Conservation (phyloP, 495 filamentous ascomycete species). For the Neurospora intermedia region DNA sequence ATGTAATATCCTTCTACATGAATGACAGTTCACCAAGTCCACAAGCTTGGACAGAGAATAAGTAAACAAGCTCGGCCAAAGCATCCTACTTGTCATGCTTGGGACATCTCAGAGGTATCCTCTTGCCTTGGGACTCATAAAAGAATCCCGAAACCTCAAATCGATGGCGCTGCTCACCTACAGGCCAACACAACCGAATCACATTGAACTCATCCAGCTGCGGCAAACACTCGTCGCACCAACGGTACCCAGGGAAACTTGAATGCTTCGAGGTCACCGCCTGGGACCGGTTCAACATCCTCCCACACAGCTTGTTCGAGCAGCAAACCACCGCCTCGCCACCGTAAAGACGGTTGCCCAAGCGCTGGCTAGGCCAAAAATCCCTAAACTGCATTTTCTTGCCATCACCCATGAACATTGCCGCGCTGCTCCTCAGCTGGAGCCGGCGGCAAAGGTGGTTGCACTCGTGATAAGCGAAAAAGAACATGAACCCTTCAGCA, state of each 20-base stretch:
- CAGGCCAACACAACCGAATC: too few species aligned
- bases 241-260: slow-evolving; percentile 11
- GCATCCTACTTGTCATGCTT: slow-evolving; percentile 2
- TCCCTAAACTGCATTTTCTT: slow-evolving; percentile 12
- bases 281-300: slow-evolving; percentile 12
- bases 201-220: slow-evolving; percentile 10
- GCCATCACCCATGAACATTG: slow-evolving; percentile 13
- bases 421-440: slow-evolving; percentile 19
- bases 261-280: slow-evolving; percentile 7
- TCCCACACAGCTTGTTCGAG: slow-evolving; percentile 29
- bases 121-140: slow-evolving; percentile 16
- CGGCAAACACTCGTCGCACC: slow-evolving; percentile 23
- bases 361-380: slow-evolving; percentile 7
- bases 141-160: slow-evolving; percentile 18
- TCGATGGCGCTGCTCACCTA: not conserved
- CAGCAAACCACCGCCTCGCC: slow-evolving; percentile 19
- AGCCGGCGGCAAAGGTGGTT: slow-evolving; percentile 31
- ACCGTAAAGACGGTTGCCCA: not conserved
- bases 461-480: slow-evolving; percentile 25
- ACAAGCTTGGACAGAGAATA: too few species aligned
- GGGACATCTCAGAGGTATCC: slow-evolving; percentile 9
- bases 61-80: too few species aligned
- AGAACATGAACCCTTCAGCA: slow-evolving; percentile 28
- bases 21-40: too few species aligned
- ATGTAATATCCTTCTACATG: too few species aligned